These are phyloP conservation scores for Pichia sp. DNA, from an alignment of 1,139 yeast species.

Conservation along the genomic window DNA sequence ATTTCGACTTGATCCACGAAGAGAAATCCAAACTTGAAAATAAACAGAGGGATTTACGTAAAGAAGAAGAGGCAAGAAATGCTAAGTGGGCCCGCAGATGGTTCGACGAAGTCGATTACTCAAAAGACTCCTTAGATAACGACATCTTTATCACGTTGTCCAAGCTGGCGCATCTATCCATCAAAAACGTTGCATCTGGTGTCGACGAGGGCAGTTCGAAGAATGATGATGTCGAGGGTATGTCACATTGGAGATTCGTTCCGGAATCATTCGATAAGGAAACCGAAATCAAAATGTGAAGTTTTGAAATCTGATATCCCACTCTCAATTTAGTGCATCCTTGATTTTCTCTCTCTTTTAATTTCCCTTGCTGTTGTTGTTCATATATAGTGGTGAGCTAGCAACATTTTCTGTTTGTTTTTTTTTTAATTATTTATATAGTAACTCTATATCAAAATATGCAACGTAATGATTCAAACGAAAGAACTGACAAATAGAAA, in stretches of 20 bases:
- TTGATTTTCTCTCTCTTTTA: neutral
- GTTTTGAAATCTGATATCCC: neutral
- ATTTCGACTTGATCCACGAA: slow-evolving; percentile 66
- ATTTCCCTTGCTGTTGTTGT: neutral
- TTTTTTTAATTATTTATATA: neutral
- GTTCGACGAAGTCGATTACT: slow-evolving; percentile 56
- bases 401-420: neutral
- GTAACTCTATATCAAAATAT: slow-evolving; percentile 1
- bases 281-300: slow-evolving; percentile 46
- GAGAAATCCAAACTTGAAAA: slow-evolving; percentile 80
- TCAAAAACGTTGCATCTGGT: slow-evolving; percentile 66
- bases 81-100: slow-evolving; percentile 70
- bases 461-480: neutral
- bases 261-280: slow-evolving; percentile 56
- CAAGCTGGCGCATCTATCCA: slow-evolving; percentile 52
- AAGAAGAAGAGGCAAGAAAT: slow-evolving; percentile 62
- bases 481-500: neutral
- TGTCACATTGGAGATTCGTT: slow-evolving; percentile 67
- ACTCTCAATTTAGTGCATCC: neutral
- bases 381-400: slow-evolving; percentile 4
- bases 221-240: slow-evolving; percentile 28
- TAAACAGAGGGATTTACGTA: slow-evolving; percentile 75
- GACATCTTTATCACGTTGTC: slow-evolving; percentile 46
- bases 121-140: slow-evolving; percentile 16
- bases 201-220: slow-evolving; percentile 32